These are phyloP conservation scores for Lasiodiplodia theobromae DNA, from an alignment of 2,329 filamentous ascomycete species.

Conservation along the genomic window DNA sequence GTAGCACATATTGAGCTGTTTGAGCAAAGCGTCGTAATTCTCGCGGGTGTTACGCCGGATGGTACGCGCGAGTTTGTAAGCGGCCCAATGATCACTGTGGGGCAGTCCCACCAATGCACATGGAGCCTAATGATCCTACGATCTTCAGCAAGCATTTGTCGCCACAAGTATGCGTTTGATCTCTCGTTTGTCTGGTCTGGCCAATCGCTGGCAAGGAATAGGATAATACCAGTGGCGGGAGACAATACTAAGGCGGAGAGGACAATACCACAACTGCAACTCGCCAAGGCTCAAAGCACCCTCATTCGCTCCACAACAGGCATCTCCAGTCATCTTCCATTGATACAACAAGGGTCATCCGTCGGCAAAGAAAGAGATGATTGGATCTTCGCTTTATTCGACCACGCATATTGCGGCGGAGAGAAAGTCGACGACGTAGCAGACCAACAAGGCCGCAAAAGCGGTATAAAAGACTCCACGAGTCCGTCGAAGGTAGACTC, in stretches of 20 bases:
- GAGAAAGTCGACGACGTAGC: background rate
- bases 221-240: constrained; percentile 16
- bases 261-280: constrained; percentile 21
- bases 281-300: constrained; percentile 1
- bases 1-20: too few species aligned
- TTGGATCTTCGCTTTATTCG: background rate
- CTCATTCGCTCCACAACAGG: background rate
- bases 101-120: background rate
- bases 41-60: background rate
- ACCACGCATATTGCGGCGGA: background rate
- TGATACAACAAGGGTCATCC: background rate
- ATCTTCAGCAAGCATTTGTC: background rate
- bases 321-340: background rate
- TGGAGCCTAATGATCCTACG: background rate
- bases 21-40: too few species aligned
- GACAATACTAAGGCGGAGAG: background rate
- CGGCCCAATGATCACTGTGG: background rate
- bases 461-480: background rate
- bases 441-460: background rate
- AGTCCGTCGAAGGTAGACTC: background rate
- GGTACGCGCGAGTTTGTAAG: background rate
- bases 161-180: background rate
- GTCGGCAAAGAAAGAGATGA: background rate
- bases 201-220: background rate
- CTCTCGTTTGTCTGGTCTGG: background rate